phyloP scores from a whole-genome alignment of 257 asterid genomes.

The Solanum corneliomulleri region DNA sequence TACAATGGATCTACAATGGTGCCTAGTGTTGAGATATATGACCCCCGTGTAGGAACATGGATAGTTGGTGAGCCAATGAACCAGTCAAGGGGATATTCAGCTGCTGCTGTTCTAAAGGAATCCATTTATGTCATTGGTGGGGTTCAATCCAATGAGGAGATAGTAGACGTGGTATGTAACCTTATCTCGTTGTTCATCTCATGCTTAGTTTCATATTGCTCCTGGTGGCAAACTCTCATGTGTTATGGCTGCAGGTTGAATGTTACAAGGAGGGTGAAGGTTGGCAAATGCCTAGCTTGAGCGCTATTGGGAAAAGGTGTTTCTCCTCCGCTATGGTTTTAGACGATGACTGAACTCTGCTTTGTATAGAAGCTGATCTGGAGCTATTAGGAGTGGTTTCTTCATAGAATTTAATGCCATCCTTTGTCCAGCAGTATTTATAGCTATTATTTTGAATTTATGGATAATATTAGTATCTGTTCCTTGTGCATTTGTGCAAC shows the following conservation, averaged over 20 bases:
- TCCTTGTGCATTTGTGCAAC: background rate
- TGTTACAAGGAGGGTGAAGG: constrained; percentile 65
- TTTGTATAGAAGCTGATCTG: background rate
- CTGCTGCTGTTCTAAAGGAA: constrained; percentile 45
- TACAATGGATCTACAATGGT: constrained; percentile 47
- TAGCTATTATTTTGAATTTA: background rate
- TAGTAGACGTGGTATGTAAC: constrained; percentile 36
- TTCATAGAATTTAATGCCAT: background rate
- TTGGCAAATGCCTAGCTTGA: constrained; percentile 41
- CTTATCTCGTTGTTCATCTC: background rate
- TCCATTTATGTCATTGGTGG: constrained; percentile 71
- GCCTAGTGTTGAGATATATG: constrained; percentile 54
- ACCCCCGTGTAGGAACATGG: constrained; percentile 66
- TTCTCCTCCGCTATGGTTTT: constrained; percentile 60
- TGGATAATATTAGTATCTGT: background rate
- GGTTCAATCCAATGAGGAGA: constrained; percentile 15
- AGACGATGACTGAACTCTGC: constrained; percentile 10
- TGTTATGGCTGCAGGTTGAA: constrained; percentile 48
- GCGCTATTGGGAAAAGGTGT: constrained; percentile 47
- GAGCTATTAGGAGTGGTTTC: background rate
- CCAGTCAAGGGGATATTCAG: constrained; percentile 45
- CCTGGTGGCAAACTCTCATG: background rate
- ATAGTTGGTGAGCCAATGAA: constrained; percentile 47
- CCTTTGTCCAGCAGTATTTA: background rate
- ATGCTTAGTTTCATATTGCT: background rate